Conservation (phyloP, 1,284 basidiomycete species). For the Omphalotus olearius region DNA sequence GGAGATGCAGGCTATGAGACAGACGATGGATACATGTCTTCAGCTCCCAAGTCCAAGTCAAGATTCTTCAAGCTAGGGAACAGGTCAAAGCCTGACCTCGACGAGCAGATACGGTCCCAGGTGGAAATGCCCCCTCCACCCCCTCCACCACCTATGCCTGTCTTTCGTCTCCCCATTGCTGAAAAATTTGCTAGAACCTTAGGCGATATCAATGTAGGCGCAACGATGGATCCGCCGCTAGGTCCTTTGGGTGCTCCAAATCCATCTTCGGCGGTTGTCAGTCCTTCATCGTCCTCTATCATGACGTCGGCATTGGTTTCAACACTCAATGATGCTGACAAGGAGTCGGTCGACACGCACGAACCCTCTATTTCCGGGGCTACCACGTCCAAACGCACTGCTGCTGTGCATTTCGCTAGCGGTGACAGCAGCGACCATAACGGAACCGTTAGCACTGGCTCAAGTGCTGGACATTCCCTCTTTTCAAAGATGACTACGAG, state of each 20-base stretch:
- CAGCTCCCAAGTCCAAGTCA: conserved; percentile 22
- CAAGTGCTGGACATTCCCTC: conserved; percentile 4
- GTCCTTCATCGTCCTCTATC: neutral
- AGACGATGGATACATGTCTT: conserved; percentile 38
- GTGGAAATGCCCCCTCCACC: conserved; percentile 23
- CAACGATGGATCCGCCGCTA: conserved; percentile 10
- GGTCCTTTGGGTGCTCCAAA: conserved; percentile 1
- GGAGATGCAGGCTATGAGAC: conserved; percentile 29
- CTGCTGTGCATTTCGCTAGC: conserved; percentile 3
- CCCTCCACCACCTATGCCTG: conserved; percentile 30
- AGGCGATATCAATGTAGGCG: conserved; percentile 9
- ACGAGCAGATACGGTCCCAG: conserved; percentile 1
- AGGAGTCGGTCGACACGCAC: neutral
- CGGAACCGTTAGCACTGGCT: neutral
- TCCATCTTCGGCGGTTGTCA: neutral
- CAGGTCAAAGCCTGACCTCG: conserved; percentile 19
- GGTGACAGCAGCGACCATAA: conserved; percentile 4
- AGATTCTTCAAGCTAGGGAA: conserved; percentile 22
- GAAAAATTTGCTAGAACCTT: conserved; percentile 43
- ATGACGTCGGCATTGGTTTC: neutral
- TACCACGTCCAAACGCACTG: neutral
- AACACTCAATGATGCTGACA: neutral
- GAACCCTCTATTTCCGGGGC: neutral
- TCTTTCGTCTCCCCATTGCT: conserved; percentile 44
- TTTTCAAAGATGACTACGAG: conserved; percentile 1